These are phyloP conservation scores for Yamadazyma ubonensis DNA, from an alignment of 805 yeast species.

Conservation along the genomic window DNA sequence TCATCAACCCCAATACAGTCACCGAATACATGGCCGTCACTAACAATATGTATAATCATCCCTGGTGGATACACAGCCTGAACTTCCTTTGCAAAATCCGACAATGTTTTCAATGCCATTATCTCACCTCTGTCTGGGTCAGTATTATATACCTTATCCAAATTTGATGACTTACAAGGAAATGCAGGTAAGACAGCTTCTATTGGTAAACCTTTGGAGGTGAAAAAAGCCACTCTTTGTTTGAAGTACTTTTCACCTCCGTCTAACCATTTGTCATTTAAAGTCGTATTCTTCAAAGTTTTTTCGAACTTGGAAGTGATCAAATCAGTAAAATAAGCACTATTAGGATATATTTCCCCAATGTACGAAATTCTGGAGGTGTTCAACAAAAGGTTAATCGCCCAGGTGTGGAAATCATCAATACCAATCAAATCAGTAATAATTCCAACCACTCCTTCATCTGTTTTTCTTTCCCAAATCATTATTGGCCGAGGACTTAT, in stretches of 20 bases:
- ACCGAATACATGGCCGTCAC: conserved; percentile 66
- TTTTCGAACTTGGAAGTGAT: conserved; percentile 45
- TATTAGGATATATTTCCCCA: conserved; percentile 1
- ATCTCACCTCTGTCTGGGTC: conserved; percentile 55
- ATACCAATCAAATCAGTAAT: conserved; percentile 25
- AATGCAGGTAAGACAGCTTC: conserved; percentile 64
- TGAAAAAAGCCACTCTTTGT: conserved; percentile 45
- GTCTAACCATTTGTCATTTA: conserved; percentile 48
- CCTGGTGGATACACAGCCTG: conserved; percentile 52
- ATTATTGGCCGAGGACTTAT: conserved; percentile 4
- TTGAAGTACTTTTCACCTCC: conserved; percentile 46
- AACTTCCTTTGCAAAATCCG: conserved; percentile 29
- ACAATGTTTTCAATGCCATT: conserved; percentile 32
- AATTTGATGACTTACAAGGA: conserved; percentile 63
- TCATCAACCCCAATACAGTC: conserved; percentile 65
- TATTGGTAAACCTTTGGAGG: conserved; percentile 45
- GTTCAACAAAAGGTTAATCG: conserved; percentile 25
- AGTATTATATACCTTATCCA: conserved; percentile 47
- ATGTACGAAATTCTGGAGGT: conserved; percentile 21
- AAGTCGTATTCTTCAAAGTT: conserved; percentile 46
- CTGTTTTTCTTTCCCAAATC: conserved; percentile 23
- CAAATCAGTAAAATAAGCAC: conserved; percentile 10
- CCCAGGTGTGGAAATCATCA: conserved; percentile 32
- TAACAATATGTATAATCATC: conserved; percentile 53
- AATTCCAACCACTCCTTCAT: conserved; percentile 25